Base-by-base conservation (phyloP, 2,329 filamentous ascomycete species). In the Xylaria sp. region DNA sequence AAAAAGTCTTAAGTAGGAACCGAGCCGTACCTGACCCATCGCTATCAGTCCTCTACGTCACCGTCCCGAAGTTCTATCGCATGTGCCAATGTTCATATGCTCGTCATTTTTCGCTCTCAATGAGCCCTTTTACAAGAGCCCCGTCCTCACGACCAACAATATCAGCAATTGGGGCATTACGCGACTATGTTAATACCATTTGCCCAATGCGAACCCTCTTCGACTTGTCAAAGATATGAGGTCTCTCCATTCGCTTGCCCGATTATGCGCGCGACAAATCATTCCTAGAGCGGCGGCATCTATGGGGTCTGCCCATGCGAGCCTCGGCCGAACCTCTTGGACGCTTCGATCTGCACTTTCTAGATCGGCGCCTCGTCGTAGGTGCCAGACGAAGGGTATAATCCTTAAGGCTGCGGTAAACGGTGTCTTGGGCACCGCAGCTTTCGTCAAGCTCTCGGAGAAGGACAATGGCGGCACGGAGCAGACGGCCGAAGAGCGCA, bases 401-500 rank as follows among this genome's bases (percentile, higher is more conserved):
- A 66, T 86, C 8, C 80, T 81, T 2, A 83, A 82, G 0, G 78
- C 79, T 13, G 74, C 77, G 18, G 81, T 79, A 1, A 82, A 80
- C n/a, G 81, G 78, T 4, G 79, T 80, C 0, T 78, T 90, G 10
- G 88, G 84, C 8, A 87, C 88, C 0, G 83, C 85, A 0, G 84
- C 84, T 1, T 91, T 91, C 76, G 82, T 90, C 52, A 82, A 86
- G 73, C 79, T 90, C 7, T 87, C 88, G 3, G 85, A 89, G 74
- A 79, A 85, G 69, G 85, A 89, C 51, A 86, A 88, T 71, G 79
- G 73, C 46, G 82, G 80, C 51, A 79, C 81, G 3, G 79, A 83
- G 20, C 79, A 91, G 76, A 97, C 94, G 2, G 88, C 89, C 31
- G 94, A 98, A 82, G 88, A 88, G 80, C 91, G 93, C 72, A 98